phyloP scores from a whole-genome alignment of 352 stramenopile species.

The Thalassiosira livingstoniorum region DNA sequence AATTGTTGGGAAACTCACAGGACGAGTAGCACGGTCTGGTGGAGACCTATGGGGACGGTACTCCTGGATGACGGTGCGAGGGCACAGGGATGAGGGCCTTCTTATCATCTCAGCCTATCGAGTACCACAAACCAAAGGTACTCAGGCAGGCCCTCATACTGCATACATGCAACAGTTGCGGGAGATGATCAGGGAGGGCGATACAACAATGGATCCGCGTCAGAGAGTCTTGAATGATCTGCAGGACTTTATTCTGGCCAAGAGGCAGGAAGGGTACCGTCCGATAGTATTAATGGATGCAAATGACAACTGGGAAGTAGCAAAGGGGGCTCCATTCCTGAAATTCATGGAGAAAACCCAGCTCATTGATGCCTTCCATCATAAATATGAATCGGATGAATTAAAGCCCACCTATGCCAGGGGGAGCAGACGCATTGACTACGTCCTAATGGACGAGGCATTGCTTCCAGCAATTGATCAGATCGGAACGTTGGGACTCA shows the following conservation, averaged over 20 bases:
- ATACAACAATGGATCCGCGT: slow-evolving; percentile 4
- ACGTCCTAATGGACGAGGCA: slow-evolving; percentile 9
- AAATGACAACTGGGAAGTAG: slow-evolving; percentile 18
- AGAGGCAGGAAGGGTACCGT: neutral
- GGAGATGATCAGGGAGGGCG: neutral
- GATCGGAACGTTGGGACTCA: slow-evolving; percentile 1
- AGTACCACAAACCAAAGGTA: slow-evolving; percentile 16
- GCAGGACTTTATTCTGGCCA: neutral
- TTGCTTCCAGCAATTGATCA: neutral
- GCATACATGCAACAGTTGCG: neutral
- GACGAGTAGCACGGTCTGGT: neutral
- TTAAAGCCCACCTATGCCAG: neutral
- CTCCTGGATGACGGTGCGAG: neutral
- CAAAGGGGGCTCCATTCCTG: neutral
- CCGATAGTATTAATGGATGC: slow-evolving; percentile 36
- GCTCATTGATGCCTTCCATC: neutral
- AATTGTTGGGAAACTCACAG: neutral
- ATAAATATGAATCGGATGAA: neutral
- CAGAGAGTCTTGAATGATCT: slow-evolving; percentile 12
- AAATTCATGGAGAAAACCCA: slow-evolving; percentile 10
- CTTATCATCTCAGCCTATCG: slow-evolving; percentile 3
- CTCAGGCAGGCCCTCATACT: neutral
- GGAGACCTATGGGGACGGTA: slow-evolving; percentile 19
- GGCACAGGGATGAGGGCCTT: neutral
- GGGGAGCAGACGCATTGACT: slow-evolving; percentile 13